Evolutionary conservation across 805 yeast genomes (phyloP).

Genomic region (Lachancea sp.): DNA sequence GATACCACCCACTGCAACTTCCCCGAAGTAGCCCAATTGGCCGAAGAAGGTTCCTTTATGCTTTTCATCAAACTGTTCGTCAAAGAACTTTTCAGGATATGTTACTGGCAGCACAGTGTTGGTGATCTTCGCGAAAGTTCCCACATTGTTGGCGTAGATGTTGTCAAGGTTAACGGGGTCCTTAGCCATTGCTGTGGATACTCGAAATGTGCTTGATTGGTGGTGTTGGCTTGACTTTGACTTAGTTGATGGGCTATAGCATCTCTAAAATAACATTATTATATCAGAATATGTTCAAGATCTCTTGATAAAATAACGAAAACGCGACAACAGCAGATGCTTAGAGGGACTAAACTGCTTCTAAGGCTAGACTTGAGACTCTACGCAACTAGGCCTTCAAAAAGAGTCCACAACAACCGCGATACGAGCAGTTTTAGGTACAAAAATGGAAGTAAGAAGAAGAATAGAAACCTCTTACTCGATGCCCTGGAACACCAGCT

Average conservation of each 20-base stretch:
- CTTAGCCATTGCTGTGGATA: slow-evolving; percentile 14
- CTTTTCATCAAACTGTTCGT: slow-evolving; percentile 17
- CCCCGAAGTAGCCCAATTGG: slow-evolving; percentile 53
- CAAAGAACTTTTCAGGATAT: slow-evolving; percentile 21
- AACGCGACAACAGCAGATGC: neutral
- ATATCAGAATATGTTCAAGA: neutral
- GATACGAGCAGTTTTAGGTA: neutral
- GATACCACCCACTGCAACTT: slow-evolving; percentile 74
- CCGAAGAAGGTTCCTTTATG: slow-evolving; percentile 19
- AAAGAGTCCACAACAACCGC: neutral
- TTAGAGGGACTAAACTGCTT: neutral
- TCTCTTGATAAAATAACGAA: neutral
- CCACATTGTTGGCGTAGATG: slow-evolving; percentile 26
- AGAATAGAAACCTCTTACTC: neutral
- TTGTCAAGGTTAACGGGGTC: slow-evolving; percentile 19
- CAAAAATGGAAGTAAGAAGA: neutral
- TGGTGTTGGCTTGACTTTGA: no score
- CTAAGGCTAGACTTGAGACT: neutral
- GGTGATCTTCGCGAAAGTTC: slow-evolving; percentile 19
- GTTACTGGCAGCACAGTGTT: slow-evolving; percentile 16
- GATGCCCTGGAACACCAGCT: neutral
- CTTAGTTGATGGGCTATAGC: no score
- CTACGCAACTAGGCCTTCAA: neutral
- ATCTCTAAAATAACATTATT: no score
- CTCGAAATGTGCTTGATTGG: neutral